Evolutionary conservation across 441 rosid species (phyloP), one percentile per base, ranked within the genome.

Genomic region (Lepidium campestre): DNA sequence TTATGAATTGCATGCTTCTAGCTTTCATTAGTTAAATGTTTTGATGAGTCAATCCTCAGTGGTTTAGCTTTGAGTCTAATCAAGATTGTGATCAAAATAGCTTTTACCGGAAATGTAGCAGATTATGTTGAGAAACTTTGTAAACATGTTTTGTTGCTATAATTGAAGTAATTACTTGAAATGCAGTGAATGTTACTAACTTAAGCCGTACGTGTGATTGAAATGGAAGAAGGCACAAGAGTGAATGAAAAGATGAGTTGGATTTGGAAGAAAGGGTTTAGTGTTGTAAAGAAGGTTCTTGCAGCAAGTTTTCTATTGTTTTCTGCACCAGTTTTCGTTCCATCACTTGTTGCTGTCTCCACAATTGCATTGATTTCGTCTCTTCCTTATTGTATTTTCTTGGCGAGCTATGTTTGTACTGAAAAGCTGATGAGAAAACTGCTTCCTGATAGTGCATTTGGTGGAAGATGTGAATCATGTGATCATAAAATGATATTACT

Each of bases 341-440:
- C 96, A 10, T 78, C 97, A 1, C 81, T 93, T 8, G 23, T 82
- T 57, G 83, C 79, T 46, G 67, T 85, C 10, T 85, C 89, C 0
- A 73, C 82, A 6, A 64, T 91, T 1, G 90, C 95, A 7, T 52
- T 90, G 57, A 81, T 83, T 49, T 74, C 78, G 56, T 82, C 88
- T 1, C 71, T 89, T 49, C 96, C 97, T 32, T 89, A 57, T 55
- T 87, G 88, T 5, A 3, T 86, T 40, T 73, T 84, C 61, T 78
- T 86, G 74, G 89, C 83, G 10, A 80, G 85, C 72, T 84, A 91
- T 80, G 85, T 82, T 79, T 87, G 87, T 72, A 81, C 90, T 14
- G 73, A 86, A 63, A 85, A 77, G 78, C 60, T 94, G 17, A 81
- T 91, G 93, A 80, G 82, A 44, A 85, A 14, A 65, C 62, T 94